Conservation (phyloP, 1,284 basidiomycete genomes). For the Ceratobasidium sp. region DNA sequence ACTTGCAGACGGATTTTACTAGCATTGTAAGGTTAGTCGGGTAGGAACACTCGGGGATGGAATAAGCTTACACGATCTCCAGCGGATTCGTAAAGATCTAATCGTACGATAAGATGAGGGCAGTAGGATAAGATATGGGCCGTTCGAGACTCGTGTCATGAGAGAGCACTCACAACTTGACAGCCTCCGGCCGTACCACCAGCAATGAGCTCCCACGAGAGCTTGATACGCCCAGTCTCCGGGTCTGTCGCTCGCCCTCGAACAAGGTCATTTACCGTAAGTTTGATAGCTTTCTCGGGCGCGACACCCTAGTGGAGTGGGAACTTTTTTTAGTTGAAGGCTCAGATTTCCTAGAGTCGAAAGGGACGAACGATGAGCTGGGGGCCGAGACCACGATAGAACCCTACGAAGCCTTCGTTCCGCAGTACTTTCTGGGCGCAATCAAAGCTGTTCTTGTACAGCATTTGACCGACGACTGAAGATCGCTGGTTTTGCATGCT, state of each 20-base stretch:
- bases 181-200: conserved; percentile 96
- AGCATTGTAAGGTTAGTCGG: conserved; percentile 39
- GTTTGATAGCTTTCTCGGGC: conserved; percentile 97
- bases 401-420: conserved; percentile 94
- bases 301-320: conserved; percentile 82
- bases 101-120: background rate
- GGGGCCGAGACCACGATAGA: conserved; percentile 96
- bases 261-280: conserved; percentile 95
- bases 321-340: background rate
- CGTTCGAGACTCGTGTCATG: background rate
- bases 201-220: conserved; percentile 89
- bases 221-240: conserved; percentile 91
- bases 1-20: conserved; percentile 98
- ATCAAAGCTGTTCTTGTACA: conserved; percentile 95
- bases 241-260: conserved; percentile 88
- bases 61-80: conserved; percentile 81
- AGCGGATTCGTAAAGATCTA: conserved; percentile 96
- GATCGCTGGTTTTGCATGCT: conserved; percentile 97
- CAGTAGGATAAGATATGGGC: background rate
- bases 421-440: conserved; percentile 94
- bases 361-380: conserved; percentile 82
- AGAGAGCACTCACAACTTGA: conserved; percentile 83
- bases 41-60: background rate
- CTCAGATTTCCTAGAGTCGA: background rate
- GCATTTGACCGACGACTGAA: conserved; percentile 91